Evolutionary conservation across 2,329 filamentous ascomycete species (phyloP).

Genomic region (Chrysoporthe cubensis): DNA sequence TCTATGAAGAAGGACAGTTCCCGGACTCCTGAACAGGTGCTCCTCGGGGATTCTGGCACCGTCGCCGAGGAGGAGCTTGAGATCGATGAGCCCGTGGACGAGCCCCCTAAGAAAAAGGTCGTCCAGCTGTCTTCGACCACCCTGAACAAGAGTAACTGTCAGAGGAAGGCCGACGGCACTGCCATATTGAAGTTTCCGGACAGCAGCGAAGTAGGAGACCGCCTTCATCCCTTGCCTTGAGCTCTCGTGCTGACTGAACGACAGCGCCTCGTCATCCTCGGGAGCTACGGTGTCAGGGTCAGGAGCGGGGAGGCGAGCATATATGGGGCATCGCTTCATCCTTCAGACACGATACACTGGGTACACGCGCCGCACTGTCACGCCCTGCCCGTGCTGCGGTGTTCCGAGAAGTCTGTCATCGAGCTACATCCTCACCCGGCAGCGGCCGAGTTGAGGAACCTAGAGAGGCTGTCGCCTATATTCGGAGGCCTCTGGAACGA

Average conservation of each 20-base stretch:
- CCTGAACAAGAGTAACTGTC: constrained; percentile 49
- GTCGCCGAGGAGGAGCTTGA: constrained; percentile 19
- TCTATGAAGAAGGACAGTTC: constrained; percentile 1
- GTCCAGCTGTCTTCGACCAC: constrained; percentile 51
- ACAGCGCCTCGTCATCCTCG: constrained; percentile 66
- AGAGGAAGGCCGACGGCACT: constrained; percentile 43
- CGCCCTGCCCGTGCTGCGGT: constrained; percentile 69
- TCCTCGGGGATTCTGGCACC: constrained; percentile 22
- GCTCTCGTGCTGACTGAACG: constrained; percentile 25
- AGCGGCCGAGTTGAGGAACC: constrained; percentile 50
- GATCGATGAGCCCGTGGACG: constrained; percentile 33
- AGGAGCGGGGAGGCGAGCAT: constrained; percentile 65
- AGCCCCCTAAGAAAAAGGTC: constrained; percentile 30
- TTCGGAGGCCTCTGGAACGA: constrained; percentile 71
- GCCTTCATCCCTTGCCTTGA: not conserved
- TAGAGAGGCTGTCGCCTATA: constrained; percentile 66
- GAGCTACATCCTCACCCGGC: constrained; percentile 60
- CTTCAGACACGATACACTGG: constrained; percentile 53
- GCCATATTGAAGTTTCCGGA: constrained; percentile 49
- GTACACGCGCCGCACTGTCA: constrained; percentile 71
- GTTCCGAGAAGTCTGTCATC: constrained; percentile 51
- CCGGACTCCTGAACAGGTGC: constrained; percentile 18
- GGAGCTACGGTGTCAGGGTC: constrained; percentile 69
- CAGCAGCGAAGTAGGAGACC: constrained; percentile 49
- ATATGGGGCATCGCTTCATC: constrained; percentile 64